A percentile compares a stretch with the other conserved stretches of the same genome.
These are phyloP conservation scores for Spongispora temasekensis DNA, from an alignment of 1,284 basidiomycete genomes.

Conservation along the genomic window DNA sequence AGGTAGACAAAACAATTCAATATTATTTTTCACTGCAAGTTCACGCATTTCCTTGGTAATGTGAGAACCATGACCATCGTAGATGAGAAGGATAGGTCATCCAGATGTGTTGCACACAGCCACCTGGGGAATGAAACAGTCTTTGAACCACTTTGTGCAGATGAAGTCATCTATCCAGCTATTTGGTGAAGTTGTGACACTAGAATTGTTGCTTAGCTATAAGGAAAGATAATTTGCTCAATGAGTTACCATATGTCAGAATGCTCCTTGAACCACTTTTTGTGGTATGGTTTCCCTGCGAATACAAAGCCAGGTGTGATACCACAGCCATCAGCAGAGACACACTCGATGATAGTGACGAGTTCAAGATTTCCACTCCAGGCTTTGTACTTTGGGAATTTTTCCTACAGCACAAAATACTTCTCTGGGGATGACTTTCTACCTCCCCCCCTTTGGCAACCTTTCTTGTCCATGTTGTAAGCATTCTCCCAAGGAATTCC, in stretches of 20 bases:
- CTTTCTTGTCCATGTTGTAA: conserved; percentile 4
- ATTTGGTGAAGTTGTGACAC: not conserved
- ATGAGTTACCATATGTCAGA: not conserved
- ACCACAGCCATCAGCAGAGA: not conserved
- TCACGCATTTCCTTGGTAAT: not conserved
- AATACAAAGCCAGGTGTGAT: not conserved
- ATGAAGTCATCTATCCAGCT: not conserved
- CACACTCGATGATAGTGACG: not conserved
- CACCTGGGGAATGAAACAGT: not conserved
- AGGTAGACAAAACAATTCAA: conserved; percentile 3
- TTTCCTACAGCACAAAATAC: not conserved
- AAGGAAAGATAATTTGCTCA: not conserved
- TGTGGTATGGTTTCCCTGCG: not conserved
- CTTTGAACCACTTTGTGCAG: not conserved
- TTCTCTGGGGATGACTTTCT: not conserved
- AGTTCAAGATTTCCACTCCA: not conserved
- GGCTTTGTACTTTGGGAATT: not conserved
- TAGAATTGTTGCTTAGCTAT: not conserved
- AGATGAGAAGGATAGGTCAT: not conserved
- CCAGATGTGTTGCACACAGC: not conserved
- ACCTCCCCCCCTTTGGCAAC: not conserved
- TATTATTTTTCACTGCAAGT: not conserved
- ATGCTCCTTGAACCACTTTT: not conserved
- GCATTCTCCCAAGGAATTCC: conserved; percentile 1
- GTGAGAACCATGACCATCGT: conserved; percentile 2